Conservation (phyloP, 495 filamentous ascomycete genomes). For the Xylaria curta region DNA sequence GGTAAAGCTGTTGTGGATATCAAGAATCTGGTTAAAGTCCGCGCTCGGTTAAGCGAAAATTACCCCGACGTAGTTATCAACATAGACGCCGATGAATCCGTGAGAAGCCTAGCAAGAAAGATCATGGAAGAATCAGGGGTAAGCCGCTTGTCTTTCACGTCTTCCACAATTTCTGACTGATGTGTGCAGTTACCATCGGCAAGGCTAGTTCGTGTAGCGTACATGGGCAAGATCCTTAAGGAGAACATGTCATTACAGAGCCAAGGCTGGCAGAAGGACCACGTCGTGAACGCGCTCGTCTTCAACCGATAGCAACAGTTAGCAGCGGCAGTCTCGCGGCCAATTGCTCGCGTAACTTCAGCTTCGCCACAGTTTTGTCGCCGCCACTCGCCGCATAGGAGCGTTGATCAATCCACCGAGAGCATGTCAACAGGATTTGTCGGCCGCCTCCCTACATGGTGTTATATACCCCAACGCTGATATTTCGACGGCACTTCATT, state of each 20-base stretch:
- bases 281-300: conserved; percentile 82
- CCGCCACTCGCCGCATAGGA: conserved; percentile 6
- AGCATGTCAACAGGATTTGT: not conserved
- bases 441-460: not conserved
- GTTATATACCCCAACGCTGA: not conserved
- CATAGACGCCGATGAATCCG: conserved; percentile 65
- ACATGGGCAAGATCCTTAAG: conserved; percentile 79
- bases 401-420: not conserved
- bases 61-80: conserved; percentile 68
- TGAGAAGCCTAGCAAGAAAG: conserved; percentile 66
- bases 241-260: conserved; percentile 65
- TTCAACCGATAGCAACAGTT: conserved; percentile 55
- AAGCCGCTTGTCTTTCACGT: conserved; percentile 40
- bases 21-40: conserved; percentile 64
- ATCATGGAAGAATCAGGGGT: conserved; percentile 71
- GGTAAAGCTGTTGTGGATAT: conserved; percentile 59
- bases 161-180: conserved; percentile 29
- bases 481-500: not conserved
- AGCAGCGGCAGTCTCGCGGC: conserved; percentile 15
- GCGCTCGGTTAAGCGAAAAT: conserved; percentile 73
- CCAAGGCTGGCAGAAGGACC: conserved; percentile 78
- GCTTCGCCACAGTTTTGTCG: not conserved
- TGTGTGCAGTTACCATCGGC: conserved; percentile 51
- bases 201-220: conserved; percentile 71
- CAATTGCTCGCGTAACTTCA: conserved; percentile 7